phyloP scores from a whole-genome alignment of 2,329 filamentous ascomycete species.

The Xylariaceae sp. region DNA sequence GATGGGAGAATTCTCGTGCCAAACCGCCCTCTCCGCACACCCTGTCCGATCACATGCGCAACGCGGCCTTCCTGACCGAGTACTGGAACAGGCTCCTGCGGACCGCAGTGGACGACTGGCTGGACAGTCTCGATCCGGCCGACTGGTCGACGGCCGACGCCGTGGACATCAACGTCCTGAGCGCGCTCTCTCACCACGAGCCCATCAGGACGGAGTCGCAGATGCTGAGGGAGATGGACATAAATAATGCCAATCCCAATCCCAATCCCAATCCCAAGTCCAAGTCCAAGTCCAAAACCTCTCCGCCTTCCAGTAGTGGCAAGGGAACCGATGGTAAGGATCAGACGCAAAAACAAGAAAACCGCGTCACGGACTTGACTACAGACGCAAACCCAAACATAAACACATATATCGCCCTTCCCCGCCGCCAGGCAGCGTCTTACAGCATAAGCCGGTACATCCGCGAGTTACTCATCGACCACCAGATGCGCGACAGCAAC shows the following conservation, averaged over 20 bases:
- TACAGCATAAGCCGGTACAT: conserved; percentile 38
- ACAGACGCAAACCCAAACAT: too few species aligned
- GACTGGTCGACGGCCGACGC: conserved; percentile 12
- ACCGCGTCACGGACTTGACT: too few species aligned
- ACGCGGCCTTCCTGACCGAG: conserved; percentile 45
- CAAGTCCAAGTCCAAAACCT: too few species aligned
- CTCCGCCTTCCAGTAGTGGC: too few species aligned
- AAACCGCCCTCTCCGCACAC: conserved; percentile 40
- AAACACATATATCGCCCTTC: conserved; percentile 22
- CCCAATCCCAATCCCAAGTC: too few species aligned
- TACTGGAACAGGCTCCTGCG: conserved; percentile 45
- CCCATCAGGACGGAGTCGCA: background rate
- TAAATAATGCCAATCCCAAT: too few species aligned
- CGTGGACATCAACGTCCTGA: conserved; percentile 16
- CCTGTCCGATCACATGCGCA: conserved; percentile 48
- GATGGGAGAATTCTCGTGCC: conserved; percentile 42
- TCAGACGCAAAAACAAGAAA: too few species aligned
- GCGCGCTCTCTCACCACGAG: conserved; percentile 16
- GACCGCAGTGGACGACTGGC: conserved; percentile 41
- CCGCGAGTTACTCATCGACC: conserved; percentile 41
- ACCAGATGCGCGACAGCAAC: conserved; percentile 39
- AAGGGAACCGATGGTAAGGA: conserved; percentile 7
- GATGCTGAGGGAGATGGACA: background rate
- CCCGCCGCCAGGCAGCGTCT: conserved; percentile 37
- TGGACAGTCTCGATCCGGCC: conserved; percentile 26